These are phyloP conservation scores for Penicillium sp. DNA, from an alignment of 2,329 filamentous ascomycete genomes.

Conservation along the genomic window DNA sequence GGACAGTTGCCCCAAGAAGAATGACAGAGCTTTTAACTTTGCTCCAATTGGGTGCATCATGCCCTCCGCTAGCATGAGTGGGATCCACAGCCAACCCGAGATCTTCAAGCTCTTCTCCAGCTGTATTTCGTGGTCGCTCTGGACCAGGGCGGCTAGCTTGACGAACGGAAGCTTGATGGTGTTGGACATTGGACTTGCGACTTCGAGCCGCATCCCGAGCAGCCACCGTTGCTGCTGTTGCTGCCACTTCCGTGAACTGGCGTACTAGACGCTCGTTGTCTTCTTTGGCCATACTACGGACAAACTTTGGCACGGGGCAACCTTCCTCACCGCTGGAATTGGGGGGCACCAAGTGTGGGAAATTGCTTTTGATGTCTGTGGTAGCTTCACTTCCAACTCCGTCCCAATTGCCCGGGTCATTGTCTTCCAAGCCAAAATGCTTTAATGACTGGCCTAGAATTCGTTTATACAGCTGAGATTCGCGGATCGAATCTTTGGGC, in stretches of 20 bases:
- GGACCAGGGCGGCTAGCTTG: conserved; percentile 38
- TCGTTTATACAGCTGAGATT: conserved; percentile 86
- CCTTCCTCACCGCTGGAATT: conserved; percentile 53
- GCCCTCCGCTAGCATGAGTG: conserved; percentile 62
- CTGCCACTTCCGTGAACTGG: conserved; percentile 89
- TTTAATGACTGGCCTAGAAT: conserved; percentile 87
- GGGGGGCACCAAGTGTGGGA: conserved; percentile 74
- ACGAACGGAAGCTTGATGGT: conserved; percentile 27
- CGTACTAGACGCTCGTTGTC: conserved; percentile 79
- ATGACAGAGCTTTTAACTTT: conserved; percentile 86
- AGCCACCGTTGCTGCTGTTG: conserved; percentile 82
- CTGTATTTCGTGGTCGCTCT: conserved; percentile 32
- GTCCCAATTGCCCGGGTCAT: conserved; percentile 44
- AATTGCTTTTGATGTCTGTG: conserved; percentile 31
- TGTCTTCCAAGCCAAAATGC: conserved; percentile 68
- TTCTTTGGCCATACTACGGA: conserved; percentile 70
- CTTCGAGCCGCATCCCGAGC: conserved; percentile 68
- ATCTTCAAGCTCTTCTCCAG: conserved; percentile 49
- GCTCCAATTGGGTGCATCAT: conserved; percentile 99
- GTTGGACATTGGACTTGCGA: conserved; percentile 48
- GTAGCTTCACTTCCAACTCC: conserved; percentile 23
- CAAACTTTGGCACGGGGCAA: conserved; percentile 21
- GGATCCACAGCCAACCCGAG: conserved; percentile 37
- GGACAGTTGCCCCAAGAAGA: conserved; percentile 78
- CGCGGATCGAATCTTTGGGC: conserved; percentile 68